Evolutionary conservation across 148 eudicot genomes (phyloP).

Genomic region (Beta vulgaris): DNA sequence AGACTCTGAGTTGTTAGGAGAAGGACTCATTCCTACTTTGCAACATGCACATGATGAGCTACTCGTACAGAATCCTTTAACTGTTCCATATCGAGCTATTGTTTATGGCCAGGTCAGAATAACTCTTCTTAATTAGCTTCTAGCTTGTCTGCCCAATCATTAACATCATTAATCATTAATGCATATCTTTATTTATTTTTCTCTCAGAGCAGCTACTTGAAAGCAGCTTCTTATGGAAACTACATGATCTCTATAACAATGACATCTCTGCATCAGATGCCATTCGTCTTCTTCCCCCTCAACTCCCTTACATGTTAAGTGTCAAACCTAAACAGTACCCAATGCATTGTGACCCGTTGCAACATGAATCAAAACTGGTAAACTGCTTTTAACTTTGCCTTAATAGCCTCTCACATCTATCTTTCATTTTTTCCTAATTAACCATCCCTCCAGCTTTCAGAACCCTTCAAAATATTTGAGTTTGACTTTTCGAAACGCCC

Average conservation of each 20-base stretch:
- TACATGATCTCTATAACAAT: slow-evolving; percentile 59
- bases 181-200: not conserved
- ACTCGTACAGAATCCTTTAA: slow-evolving; percentile 60
- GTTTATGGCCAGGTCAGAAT: slow-evolving; percentile 69
- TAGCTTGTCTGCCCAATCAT: not conserved
- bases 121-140: not conserved
- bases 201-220: slow-evolving; percentile 68
- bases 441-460: slow-evolving; percentile 72
- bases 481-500: slow-evolving; percentile 95
- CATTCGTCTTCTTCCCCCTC: slow-evolving; percentile 60
- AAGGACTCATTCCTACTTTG: slow-evolving; percentile 83
- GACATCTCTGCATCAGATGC: slow-evolving; percentile 56
- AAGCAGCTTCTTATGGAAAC: slow-evolving; percentile 58
- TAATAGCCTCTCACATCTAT: not conserved
- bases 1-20: slow-evolving; percentile 92
- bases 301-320: slow-evolving; percentile 36
- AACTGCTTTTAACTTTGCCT: slow-evolving; percentile 4
- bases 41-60: slow-evolving; percentile 89
- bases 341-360: slow-evolving; percentile 76
- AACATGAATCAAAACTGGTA: slow-evolving; percentile 73
- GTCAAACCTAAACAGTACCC: slow-evolving; percentile 61
- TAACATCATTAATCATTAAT: not conserved
- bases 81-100: slow-evolving; percentile 77
- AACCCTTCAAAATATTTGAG: slow-evolving; percentile 92
- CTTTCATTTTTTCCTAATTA: slow-evolving; percentile 32